Base-by-base conservation (phyloP, 768 basidiomycete species). In the Coprinopsis cinerea region DNA sequence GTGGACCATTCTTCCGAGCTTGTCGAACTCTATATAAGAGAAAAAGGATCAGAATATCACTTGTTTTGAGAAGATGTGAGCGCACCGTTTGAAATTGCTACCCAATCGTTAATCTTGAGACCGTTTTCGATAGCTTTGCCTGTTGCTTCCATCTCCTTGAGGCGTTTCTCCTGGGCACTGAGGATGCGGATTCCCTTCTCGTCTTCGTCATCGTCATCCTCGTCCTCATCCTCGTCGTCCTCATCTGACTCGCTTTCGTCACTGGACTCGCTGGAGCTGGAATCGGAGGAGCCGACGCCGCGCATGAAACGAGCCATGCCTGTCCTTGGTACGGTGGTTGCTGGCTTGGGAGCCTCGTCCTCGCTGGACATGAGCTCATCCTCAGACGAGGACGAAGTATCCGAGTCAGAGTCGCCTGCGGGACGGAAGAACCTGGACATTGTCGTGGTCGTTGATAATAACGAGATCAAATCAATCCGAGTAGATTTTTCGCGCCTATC, bases 41-140 rank as follows among this genome's bases (percentile, higher is more conserved):
- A 60, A 52, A 39, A 41, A 44, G 9, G 30, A 14, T 18, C 25
- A 10, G 36, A 24, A 25, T 30, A 36, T 51, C 36, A 26, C 35
- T 25, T 46, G 34, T 47, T 27, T 30, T 35, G 46, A 37, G n/a
- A 6, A 39, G 17, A 6, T 39, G 37, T 28, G 41, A 18, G 65
- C 81, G 49, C 58, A 92, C 94, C 94, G 52, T 79, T 85, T 18
- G 88, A 91, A 59, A 92, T 94, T 24, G 81, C 82, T 22, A 85
- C 83, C 96, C 96, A 99, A 69, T 99, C 93, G 59, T 94, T 95
- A 58, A 95, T 94, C 75, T 90, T 95, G 54, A 89, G 74, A 17
- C 86, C 93, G 63, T 99, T 98, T 41, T 95, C 91, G 73, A 98
- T 96, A 41, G 75, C 75, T 68, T 87, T 93, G 48, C 91, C 90